Evolutionary conservation across 352 stramenopile species (phyloP).

Genomic region (Thraustochytrium striatum): DNA sequence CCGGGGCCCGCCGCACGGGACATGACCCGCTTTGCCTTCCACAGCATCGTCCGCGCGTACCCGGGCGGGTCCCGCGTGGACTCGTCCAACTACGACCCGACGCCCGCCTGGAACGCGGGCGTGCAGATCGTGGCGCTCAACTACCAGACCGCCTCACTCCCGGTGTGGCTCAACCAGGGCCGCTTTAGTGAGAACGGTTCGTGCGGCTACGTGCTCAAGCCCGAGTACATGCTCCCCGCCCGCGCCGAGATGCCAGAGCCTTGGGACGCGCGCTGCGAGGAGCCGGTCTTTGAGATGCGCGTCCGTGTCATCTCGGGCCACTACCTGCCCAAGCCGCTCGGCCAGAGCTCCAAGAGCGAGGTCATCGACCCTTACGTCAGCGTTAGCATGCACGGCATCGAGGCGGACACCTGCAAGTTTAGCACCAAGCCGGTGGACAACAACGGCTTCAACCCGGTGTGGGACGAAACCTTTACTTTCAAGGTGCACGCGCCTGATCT

Average conservation of each 20-base stretch:
- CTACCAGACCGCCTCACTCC: conserved; percentile 71
- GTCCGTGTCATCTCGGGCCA: conserved; percentile 54
- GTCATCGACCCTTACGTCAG: conserved; percentile 61
- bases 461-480: conserved; percentile 52
- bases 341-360: conserved; percentile 53
- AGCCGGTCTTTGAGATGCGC: conserved; percentile 25
- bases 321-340: conserved; percentile 60
- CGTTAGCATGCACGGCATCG: conserved; percentile 50
- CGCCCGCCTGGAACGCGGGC: conserved; percentile 70
- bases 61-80: conserved; percentile 70
- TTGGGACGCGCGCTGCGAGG: neutral
- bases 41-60: conserved; percentile 73
- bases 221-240: conserved; percentile 55
- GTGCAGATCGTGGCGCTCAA: conserved; percentile 81
- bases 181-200: conserved; percentile 75
- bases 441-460: conserved; percentile 64
- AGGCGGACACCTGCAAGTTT: conserved; percentile 28
- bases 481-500: neutral
- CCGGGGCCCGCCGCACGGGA: neutral
- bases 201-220: conserved; percentile 78
- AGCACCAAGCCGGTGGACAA: conserved; percentile 55
- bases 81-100: conserved; percentile 78
- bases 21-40: conserved; percentile 54
- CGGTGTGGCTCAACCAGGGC: conserved; percentile 72
- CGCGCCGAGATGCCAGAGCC: neutral